Conservation (phyloP, 768 basidiomycete genomes). For the Rubroboletus satanas region DNA sequence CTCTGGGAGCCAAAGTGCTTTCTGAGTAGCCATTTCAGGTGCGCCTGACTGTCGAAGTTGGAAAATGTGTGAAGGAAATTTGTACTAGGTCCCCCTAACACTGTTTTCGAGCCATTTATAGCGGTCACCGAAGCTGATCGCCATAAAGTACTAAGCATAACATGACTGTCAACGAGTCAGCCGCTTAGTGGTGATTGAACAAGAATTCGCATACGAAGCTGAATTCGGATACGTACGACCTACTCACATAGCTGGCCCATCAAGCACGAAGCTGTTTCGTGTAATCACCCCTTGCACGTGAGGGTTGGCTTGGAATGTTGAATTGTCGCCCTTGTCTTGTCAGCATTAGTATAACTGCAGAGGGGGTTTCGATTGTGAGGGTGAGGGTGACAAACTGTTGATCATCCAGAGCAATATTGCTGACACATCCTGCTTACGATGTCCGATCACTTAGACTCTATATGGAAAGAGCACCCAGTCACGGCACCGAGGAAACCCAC, state of each 20-base stretch:
- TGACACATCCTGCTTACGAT: neutral
- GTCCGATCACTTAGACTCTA: neutral
- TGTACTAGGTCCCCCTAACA: neutral
- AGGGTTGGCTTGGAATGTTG: neutral
- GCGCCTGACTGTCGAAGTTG: neutral
- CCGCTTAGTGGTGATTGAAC: neutral
- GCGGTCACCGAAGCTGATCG: neutral
- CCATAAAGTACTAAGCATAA: neutral
- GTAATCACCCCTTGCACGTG: neutral
- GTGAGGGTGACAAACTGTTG: neutral
- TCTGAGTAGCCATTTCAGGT: slow-evolving; percentile 8
- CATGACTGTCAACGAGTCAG: neutral
- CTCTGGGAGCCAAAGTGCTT: slow-evolving; percentile 15
- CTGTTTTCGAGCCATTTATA: neutral
- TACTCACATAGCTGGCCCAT: too few species aligned
- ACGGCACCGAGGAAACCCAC: neutral
- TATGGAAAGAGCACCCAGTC: too few species aligned
- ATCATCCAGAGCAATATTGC: neutral
- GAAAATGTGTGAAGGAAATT: neutral
- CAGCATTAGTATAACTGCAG: neutral
- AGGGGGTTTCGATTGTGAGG: neutral
- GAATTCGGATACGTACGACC: neutral
- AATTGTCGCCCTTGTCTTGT: neutral
- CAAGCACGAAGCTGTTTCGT: neutral
- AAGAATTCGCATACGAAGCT: neutral